Percentiles rank a stretch among this genome's conserved stretches.
These are phyloP conservation scores for Suhomyces guaymorum DNA, from an alignment of 1,139 yeast genomes.

Conservation along the genomic window DNA sequence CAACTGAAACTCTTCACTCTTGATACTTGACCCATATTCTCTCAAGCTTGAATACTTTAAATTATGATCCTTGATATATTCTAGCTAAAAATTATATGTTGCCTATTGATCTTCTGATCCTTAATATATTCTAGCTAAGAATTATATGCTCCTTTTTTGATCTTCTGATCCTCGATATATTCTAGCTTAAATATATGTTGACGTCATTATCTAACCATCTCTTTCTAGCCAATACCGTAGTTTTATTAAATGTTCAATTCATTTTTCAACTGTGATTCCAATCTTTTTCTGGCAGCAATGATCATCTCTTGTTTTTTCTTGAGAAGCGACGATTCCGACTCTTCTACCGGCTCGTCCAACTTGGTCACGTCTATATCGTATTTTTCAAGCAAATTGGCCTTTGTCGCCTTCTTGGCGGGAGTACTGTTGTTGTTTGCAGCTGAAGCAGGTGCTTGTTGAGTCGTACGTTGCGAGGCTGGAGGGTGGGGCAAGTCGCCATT, in stretches of 20 bases:
- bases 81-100: too few relatives aligned
- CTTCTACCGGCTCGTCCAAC: constrained; percentile 18
- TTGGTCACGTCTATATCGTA: constrained; percentile 25
- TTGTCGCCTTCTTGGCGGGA: constrained; percentile 1
- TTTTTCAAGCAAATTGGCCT: constrained; percentile 38
- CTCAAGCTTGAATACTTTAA: too few relatives aligned
- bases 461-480: constrained; percentile 35
- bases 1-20: too few relatives aligned
- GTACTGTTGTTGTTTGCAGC: neutral
- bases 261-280: constrained; percentile 38
- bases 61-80: too few relatives aligned
- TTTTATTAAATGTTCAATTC: constrained; percentile 20
- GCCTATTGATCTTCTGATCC: too few relatives aligned
- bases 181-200: too few relatives aligned
- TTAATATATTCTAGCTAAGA: too few relatives aligned
- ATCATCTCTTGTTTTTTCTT: constrained; percentile 46
- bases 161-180: too few relatives aligned
- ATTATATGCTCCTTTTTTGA: too few relatives aligned
- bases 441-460: constrained; percentile 3
- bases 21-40: too few relatives aligned
- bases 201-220: too few relatives aligned
- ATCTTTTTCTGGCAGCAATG: constrained; percentile 43
- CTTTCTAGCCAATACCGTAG: too few relatives aligned
- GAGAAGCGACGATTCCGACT: constrained; percentile 17
- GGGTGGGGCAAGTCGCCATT: constrained; percentile 69